These are phyloP conservation scores for Arthonia radiata DNA, from an alignment of 495 filamentous ascomycete genomes.

Conservation along the genomic window DNA sequence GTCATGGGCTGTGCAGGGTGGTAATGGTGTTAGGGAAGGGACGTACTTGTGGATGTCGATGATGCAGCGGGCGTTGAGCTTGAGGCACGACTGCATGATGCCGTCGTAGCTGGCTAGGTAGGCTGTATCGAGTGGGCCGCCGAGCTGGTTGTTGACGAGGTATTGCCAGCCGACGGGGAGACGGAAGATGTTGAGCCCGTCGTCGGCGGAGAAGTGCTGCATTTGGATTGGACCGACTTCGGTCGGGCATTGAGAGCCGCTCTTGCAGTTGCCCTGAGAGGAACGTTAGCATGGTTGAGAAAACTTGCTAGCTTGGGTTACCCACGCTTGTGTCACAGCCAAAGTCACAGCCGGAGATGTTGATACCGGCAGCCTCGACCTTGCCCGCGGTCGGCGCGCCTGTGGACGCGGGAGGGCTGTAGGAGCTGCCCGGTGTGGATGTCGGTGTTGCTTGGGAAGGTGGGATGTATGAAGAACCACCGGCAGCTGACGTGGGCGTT, in stretches of 20 bases:
- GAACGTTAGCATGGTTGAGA: background rate
- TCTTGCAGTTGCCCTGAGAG: background rate
- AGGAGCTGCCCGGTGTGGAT: too few relatives aligned
- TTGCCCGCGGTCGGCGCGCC: too few relatives aligned
- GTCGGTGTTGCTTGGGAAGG: too few relatives aligned
- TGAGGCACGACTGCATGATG: conserved; percentile 31
- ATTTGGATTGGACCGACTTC: conserved; percentile 19
- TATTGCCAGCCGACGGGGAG: conserved; percentile 31
- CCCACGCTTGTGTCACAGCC: conserved; percentile 24
- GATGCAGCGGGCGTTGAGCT: conserved; percentile 28
- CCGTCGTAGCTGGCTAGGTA: conserved; percentile 29
- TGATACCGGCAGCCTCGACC: conserved; percentile 15
- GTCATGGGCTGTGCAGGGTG: background rate
- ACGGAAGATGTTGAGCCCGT: conserved; percentile 29
- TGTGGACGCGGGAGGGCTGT: too few relatives aligned
- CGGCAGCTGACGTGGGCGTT: too few relatives aligned
- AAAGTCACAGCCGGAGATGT: conserved; percentile 24
- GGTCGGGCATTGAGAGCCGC: conserved; percentile 12
- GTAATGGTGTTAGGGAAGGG: too few relatives aligned
- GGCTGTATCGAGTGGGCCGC: conserved; percentile 19
- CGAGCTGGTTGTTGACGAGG: conserved; percentile 23
- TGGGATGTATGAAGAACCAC: too few relatives aligned
- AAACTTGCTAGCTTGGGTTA: conserved; percentile 9
- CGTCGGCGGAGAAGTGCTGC: conserved; percentile 26
- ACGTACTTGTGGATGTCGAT: conserved; percentile 26